A percentile compares a stretch with the other conserved stretches of the same genome.
Conservation (phyloP, 148 eudicot genomes). For the Rhododendron ovatum region DNA sequence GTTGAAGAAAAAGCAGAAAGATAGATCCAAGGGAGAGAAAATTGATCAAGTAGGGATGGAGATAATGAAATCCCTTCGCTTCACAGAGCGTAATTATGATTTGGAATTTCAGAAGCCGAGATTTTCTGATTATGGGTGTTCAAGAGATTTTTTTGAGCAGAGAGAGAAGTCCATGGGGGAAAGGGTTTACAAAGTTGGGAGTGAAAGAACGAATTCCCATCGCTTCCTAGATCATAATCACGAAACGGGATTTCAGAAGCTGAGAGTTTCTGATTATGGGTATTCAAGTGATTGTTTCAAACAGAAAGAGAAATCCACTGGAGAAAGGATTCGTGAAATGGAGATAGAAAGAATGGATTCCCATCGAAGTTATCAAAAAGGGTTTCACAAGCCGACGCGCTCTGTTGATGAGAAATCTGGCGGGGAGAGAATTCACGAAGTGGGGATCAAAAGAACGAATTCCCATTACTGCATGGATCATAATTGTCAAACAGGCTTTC, state of each 20-base stretch:
- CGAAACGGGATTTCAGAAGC: constrained; percentile 23
- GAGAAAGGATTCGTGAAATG: neutral
- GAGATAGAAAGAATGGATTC: neutral
- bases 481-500: neutral
- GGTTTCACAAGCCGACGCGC: neutral
- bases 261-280: neutral
- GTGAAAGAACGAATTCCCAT: constrained; percentile 23
- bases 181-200: constrained; percentile 19
- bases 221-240: constrained; percentile 23
- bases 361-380: neutral
- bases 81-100: constrained; percentile 17
- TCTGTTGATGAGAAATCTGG: neutral
- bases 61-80: constrained; percentile 24
- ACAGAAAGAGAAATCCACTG: constrained; percentile 23
- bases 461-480: neutral
- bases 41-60: constrained; percentile 22
- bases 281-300: constrained; percentile 46
- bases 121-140: constrained; percentile 35
- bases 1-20: constrained; percentile 41
- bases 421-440: neutral
- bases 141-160: constrained; percentile 53
- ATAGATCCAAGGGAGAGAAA: constrained; percentile 22
- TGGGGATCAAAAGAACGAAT: neutral
- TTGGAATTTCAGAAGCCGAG: constrained; percentile 35
- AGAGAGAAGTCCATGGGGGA: constrained; percentile 53